These are phyloP conservation scores for Flaveria sonorensis DNA, from an alignment of 129 eudicot species.

Conservation along the genomic window DNA sequence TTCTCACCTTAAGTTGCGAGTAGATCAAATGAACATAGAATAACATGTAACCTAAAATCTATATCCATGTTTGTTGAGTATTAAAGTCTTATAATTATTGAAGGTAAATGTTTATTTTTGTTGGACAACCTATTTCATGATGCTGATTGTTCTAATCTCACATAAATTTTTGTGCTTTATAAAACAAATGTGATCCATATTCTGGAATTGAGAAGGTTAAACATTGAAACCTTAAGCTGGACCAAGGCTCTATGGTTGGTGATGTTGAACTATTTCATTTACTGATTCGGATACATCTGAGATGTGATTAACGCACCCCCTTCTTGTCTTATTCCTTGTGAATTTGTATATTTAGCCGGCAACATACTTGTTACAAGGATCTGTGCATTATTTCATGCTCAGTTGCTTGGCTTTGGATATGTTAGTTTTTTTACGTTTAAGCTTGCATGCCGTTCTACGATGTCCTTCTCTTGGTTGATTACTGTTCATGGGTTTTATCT, in stretches of 20 bases:
- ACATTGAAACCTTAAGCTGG: background rate
- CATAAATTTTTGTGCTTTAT: background rate
- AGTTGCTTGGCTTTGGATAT: background rate
- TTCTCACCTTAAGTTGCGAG: slow-evolving; percentile 15
- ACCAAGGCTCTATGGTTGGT: slow-evolving; percentile 21
- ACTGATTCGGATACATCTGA: background rate
- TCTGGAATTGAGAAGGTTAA: slow-evolving; percentile 10
- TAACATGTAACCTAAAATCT: background rate
- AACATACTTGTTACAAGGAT: background rate
- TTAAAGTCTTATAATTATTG: background rate
- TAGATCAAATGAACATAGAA: slow-evolving; percentile 10
- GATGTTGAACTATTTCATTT: slow-evolving; percentile 6
- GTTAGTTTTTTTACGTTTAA: background rate
- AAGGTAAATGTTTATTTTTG: background rate
- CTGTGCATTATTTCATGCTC: background rate
- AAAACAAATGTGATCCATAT: background rate
- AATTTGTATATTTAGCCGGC: background rate
- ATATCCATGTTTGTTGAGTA: slow-evolving; percentile 14
- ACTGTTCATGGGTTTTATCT: background rate
- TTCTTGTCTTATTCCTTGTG: background rate
- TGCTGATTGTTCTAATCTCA: slow-evolving; percentile 8
- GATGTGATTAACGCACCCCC: background rate
- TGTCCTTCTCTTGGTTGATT: background rate
- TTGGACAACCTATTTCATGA: slow-evolving; percentile 15
- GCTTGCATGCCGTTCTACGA: background rate